Base-by-base conservation (phyloP, 2,329 filamentous ascomycete species). In the Fusarium sp. region DNA sequence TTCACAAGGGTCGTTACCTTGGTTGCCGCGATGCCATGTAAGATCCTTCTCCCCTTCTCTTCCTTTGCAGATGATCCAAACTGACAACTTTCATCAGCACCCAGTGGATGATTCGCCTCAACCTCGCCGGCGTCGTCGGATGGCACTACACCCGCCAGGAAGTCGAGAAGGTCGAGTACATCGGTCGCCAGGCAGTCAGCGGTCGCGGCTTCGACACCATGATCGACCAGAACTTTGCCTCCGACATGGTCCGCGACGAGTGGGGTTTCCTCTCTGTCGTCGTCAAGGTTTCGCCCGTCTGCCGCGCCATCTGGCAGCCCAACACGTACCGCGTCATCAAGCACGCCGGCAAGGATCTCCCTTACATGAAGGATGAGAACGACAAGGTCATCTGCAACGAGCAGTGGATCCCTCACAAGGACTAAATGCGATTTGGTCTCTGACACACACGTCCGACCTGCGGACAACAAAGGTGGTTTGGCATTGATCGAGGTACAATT, bases 81-180 rank as follows among this genome's bases (percentile, higher is more conserved):
- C 64, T 74, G 8, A 74, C 4, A n/a, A 6, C 0, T 6, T 6
- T 5, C 3, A 5, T 1, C 6, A 74, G 71, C 3, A 62, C 65
- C 1, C 71, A 74, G 61, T 74, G 71, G 71, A 74, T 74, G 67
- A 6, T 74, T 2, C 67, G 71, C 8, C 54, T 74, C 27, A 42
- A 47, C 47, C 37, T 27, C 4, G 31, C 42, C 18, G 16, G 24
- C 3, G 29, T 62, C 1, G 67, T 72, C 1, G 27, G 34, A 5
- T 74, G 71, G 71, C n/a, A 16, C 11, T 61, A 52, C 16, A 18
- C 31, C 38, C 5, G 20, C n/a, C 50, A 70, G 40, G 27, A 50
- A n/a, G n/a, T 56, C 52, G n/a, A 20, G n/a, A 20, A 56, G 13
- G 52, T 56, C 52, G 54, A 58, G 54, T 40, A 58, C 34, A 24